Evolutionary conservation across 306 rosid species (phyloP), one percentile per base, ranked within the genome.

Genomic region (Pterocarpus macrocarpus): DNA sequence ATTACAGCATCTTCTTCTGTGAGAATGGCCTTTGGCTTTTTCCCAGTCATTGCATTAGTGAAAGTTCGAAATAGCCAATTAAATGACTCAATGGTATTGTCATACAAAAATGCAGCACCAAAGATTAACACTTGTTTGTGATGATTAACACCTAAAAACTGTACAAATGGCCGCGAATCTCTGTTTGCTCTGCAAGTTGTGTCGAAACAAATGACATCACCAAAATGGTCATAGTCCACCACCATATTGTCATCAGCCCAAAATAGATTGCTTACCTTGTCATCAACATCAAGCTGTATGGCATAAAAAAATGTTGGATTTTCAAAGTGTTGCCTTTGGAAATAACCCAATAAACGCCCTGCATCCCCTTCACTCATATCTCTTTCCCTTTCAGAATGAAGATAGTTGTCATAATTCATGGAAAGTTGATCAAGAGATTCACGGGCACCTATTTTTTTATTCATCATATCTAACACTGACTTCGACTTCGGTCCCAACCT

Each of bases 201-300:
- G 79, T 88, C 90, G 61, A 90, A 83, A 80, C 94, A 87, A 71
- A 90, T 75, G 52, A 85, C 88, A 88, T 90, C 94, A 13, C 91
- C 87, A 75, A 88, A 90, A 77, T 81, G 88, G 50, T 82, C 88
- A 78, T 83, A 90, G 71, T 90, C 93, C 53, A 81, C 82, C 36
- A 83, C 88, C 91, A 89, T 91, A 57, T 81, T 75, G 70, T 91
- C 93, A 56, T 91, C 91, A 62, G 93, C 86, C 95, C 91, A 91
- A 41, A 91, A 86, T 22, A 89, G 67, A 85, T 91, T 91, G 81
- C 87, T 83, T 64, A 91, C 82, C 81, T 83, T 88, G 83, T 91
- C 95, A 78, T 89, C 89, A 82, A 22, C 28, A 22, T 22, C 28
- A 22, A 22, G 28, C 28, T 22, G 28, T 43, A 86, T 28, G 5